These are phyloP conservation scores for Emergomyces africanus DNA, from an alignment of 2,329 filamentous ascomycete species.

Conservation along the genomic window DNA sequence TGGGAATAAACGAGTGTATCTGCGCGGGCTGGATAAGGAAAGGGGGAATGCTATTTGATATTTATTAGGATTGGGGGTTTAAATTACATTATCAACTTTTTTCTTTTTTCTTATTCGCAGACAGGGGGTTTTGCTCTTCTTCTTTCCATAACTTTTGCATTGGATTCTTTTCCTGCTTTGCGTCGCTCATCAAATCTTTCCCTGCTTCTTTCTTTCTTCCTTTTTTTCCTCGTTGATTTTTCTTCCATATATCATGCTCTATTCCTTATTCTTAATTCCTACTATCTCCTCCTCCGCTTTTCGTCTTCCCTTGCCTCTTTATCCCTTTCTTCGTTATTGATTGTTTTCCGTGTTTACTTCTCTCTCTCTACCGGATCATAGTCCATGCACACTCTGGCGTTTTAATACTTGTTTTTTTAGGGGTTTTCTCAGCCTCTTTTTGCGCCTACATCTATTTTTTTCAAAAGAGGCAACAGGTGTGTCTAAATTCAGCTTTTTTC, in stretches of 20 bases:
- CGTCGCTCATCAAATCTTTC: not conserved
- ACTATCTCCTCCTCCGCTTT: not conserved
- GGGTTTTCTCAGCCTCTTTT: too few species aligned
- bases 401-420: too few species aligned
- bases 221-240: not conserved
- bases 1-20: slow-evolving; percentile 26
- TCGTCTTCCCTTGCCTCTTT: too few species aligned
- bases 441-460: too few species aligned
- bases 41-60: not conserved
- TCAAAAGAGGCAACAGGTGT: not conserved
- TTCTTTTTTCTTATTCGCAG: too few species aligned
- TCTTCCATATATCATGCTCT: too few species aligned
- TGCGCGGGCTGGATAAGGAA: slow-evolving; percentile 22
- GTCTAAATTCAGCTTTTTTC: not conserved
- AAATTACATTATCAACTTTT: not conserved
- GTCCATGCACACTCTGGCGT: not conserved
- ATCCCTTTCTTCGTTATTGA: not conserved
- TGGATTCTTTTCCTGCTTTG: not conserved
- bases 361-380: too few species aligned
- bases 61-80: not conserved
- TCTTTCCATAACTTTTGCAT: not conserved
- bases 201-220: not conserved
- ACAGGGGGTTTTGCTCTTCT: not conserved
- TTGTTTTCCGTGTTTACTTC: not conserved
- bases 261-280: too few species aligned